Base-by-base conservation (phyloP, 768 basidiomycete species). In the Harrya chromipes region DNA sequence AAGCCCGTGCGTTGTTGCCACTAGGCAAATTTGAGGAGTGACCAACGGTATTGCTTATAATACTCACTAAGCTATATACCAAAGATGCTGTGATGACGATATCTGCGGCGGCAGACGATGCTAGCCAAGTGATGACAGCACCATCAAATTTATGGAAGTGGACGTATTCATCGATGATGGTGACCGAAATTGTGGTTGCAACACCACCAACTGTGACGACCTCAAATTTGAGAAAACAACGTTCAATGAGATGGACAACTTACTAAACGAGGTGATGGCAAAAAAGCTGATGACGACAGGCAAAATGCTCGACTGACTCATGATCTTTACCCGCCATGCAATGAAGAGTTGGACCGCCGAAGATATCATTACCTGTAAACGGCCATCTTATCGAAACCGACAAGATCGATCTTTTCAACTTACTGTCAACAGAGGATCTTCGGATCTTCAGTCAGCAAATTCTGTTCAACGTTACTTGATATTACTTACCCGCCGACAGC, bases 401-500 rank as follows among this genome's bases (percentile, higher is more conserved):
- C 13, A 13, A 1, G 9, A 1, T 2, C 1, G 16, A 40, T 12
- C 24, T 11, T 35, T 4, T 6, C 20, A 7, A 53, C 67, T 53
- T 17, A 77, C 76, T 12, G 77, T 79, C 55, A 73, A 58, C 0
- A 71, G 63, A 5, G 78, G 77, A 56, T 76, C 79, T 77, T 50
- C 6, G 13, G 4, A 53, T 21, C 9, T 34, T 1, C n/a, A 4
- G 43, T 52, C 37, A 53, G 31, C 21, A 4, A 34, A 26, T 11
- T 19, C 1, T 41, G 11, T 17, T 11, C 1, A 4, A 46, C 3
- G 5, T 16, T 16, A 24, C 24, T 21, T 7, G 19, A 39, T 35
- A 40, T 16, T 3, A 17, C 58, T 56, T 34, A 60, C 58, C 35
- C 0, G 58, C 26, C 16, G 23, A 2, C 2, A 60, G 3, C 58